Percentiles rank a stretch among this genome's conserved stretches.
Evolutionary conservation across 1,284 basidiomycete genomes (phyloP).

Genomic region (Ceratobasidium sp.): DNA sequence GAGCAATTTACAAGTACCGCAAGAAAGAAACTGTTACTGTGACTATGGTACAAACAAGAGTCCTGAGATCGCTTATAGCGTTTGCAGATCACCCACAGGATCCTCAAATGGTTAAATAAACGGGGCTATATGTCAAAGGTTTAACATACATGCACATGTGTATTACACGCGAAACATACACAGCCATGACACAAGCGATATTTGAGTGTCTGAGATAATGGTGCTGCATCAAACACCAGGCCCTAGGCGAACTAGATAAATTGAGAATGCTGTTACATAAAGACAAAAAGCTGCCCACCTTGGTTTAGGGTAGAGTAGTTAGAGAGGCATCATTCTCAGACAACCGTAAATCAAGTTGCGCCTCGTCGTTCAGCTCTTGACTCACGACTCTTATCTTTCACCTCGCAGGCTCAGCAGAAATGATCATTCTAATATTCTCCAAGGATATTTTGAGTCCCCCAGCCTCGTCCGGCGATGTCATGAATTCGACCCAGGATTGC

Average conservation of each 20-base stretch:
- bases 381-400: background rate
- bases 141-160: background rate
- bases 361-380: background rate
- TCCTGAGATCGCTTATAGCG: no score
- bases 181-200: background rate
- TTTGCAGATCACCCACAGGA: no score
- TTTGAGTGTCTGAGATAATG: background rate
- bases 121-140: background rate
- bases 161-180: background rate
- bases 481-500: no score
- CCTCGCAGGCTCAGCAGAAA: no score
- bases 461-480: no score
- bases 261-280: background rate
- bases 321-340: background rate
- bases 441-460: no score
- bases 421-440: no score
- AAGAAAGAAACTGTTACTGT: no score
- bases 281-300: background rate
- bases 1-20: no score
- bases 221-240: constrained; percentile 47
- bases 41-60: no score
- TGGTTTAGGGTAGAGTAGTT: background rate
- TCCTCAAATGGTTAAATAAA: background rate
- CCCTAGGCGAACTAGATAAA: constrained; percentile 57
- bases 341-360: background rate